These are phyloP conservation scores for Penicillium canescens DNA, from an alignment of 495 filamentous ascomycete species.

Conservation along the genomic window DNA sequence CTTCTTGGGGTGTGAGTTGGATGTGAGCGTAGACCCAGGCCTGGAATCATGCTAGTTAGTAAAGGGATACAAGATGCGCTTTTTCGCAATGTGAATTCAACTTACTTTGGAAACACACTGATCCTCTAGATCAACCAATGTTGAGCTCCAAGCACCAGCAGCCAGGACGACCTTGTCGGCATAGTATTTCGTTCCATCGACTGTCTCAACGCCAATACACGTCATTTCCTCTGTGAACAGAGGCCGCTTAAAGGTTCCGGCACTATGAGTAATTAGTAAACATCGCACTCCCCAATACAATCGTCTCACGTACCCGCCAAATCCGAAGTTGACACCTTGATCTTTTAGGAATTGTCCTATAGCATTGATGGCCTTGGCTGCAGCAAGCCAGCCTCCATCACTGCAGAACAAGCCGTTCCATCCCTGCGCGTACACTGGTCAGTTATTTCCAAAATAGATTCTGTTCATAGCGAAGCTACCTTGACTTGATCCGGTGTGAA, in stretches of 20 bases:
- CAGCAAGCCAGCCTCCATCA: constrained; percentile 23
- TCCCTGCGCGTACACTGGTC: constrained; percentile 4
- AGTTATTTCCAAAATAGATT: background rate
- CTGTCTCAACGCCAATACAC: constrained; percentile 31
- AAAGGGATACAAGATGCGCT: background rate
- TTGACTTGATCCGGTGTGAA: constrained; percentile 17
- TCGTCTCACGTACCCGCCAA: constrained; percentile 11
- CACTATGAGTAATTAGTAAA: constrained; percentile 5
- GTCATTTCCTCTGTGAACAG: constrained; percentile 13
- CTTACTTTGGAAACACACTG: constrained; percentile 40
- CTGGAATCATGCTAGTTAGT: constrained; percentile 8
- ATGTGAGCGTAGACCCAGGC: constrained; percentile 53
- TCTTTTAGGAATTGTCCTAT: constrained; percentile 11
- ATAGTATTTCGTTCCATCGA: constrained; percentile 33
- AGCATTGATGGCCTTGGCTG: constrained; percentile 23
- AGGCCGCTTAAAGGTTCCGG: constrained; percentile 18
- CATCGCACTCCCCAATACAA: background rate
- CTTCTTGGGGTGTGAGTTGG: constrained; percentile 41
- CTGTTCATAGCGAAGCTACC: background rate
- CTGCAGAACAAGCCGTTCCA: constrained; percentile 18
- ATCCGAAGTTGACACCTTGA: constrained; percentile 17
- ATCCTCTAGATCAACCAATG: constrained; percentile 36
- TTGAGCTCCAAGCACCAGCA: constrained; percentile 38
- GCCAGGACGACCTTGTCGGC: constrained; percentile 39
- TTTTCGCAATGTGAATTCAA: background rate